Evolutionary conservation across 306 rosid genomes (phyloP).

Genomic region (Spatholobus suberectus): DNA sequence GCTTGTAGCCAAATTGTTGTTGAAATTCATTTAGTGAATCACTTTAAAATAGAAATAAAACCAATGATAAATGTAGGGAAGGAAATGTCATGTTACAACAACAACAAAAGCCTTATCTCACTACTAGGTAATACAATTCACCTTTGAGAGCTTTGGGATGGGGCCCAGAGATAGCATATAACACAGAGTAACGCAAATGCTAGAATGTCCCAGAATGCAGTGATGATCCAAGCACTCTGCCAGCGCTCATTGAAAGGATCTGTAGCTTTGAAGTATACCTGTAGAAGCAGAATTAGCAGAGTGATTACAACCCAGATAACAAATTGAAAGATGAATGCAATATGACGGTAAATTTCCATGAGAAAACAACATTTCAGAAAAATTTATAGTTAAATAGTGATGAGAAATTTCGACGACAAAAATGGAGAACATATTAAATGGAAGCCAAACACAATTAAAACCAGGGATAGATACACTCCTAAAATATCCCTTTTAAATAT

Average conservation of each 20-base stretch:
- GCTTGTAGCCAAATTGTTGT: slow-evolving; percentile 20
- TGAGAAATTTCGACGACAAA: background rate
- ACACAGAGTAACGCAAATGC: slow-evolving; percentile 84
- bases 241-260: slow-evolving; percentile 97
- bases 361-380: slow-evolving; percentile 7
- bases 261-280: slow-evolving; percentile 97
- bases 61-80: slow-evolving; percentile 9
- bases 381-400: slow-evolving; percentile 20
- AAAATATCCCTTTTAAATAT: slow-evolving; percentile 2
- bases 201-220: slow-evolving; percentile 94
- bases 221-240: slow-evolving; percentile 98
- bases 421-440: slow-evolving; percentile 7
- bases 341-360: slow-evolving; percentile 12
- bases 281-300: slow-evolving; percentile 32
- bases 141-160: slow-evolving; percentile 99
- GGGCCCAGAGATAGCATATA: slow-evolving; percentile 96
- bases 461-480: slow-evolving; percentile 1
- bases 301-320: slow-evolving; percentile 20
- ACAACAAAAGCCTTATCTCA: background rate
- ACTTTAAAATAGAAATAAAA: slow-evolving; percentile 18
- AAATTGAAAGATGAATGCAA: background rate
- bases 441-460: slow-evolving; percentile 35
- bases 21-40: slow-evolving; percentile 27
- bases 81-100: background rate
- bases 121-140: slow-evolving; percentile 34